Percentiles rank a stretch among this genome's conserved stretches.
Conservation (phyloP, 1,284 basidiomycete genomes). For the Leccinum griseonigrum region DNA sequence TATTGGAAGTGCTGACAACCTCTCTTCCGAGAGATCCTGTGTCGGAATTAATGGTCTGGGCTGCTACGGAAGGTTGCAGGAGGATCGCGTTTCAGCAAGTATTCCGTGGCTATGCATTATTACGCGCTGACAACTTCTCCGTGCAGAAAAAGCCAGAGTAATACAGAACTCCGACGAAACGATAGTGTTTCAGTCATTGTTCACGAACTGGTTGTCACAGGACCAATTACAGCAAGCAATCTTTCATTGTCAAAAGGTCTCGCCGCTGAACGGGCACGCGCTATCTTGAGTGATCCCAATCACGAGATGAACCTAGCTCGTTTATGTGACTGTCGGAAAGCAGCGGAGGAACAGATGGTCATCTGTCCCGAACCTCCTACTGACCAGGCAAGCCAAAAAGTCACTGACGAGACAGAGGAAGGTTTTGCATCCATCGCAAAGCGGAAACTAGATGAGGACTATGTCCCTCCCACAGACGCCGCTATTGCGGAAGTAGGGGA, state of each 20-base stretch:
- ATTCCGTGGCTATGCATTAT: not conserved
- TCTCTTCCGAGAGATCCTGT: slow-evolving; percentile 65
- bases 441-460: slow-evolving; percentile 30
- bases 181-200: slow-evolving; percentile 55
- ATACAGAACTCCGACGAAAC: slow-evolving; percentile 40
- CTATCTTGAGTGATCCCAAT: slow-evolving; percentile 45
- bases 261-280: slow-evolving; percentile 58
- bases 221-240: slow-evolving; percentile 56
- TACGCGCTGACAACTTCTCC: slow-evolving; percentile 12
- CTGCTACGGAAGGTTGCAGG: slow-evolving; percentile 53
- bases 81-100: slow-evolving; percentile 47
- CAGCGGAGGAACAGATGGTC: slow-evolving; percentile 16
- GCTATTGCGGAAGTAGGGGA: slow-evolving; percentile 23
- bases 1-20: slow-evolving; percentile 56
- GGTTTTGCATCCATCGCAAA: slow-evolving; percentile 33
- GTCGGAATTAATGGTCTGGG: slow-evolving; percentile 63
- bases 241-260: slow-evolving; percentile 60
- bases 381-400: slow-evolving; percentile 19
- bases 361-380: slow-evolving; percentile 16
- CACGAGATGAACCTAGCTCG: slow-evolving; percentile 43
- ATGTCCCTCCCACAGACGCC: slow-evolving; percentile 9
- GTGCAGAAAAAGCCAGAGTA: slow-evolving; percentile 48
- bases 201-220: slow-evolving; percentile 55
- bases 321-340: slow-evolving; percentile 53
- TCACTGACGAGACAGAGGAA: slow-evolving; percentile 34